These are phyloP conservation scores for Malassezia globosa DNA, from an alignment of 1,284 basidiomycete genomes.

Conservation along the genomic window DNA sequence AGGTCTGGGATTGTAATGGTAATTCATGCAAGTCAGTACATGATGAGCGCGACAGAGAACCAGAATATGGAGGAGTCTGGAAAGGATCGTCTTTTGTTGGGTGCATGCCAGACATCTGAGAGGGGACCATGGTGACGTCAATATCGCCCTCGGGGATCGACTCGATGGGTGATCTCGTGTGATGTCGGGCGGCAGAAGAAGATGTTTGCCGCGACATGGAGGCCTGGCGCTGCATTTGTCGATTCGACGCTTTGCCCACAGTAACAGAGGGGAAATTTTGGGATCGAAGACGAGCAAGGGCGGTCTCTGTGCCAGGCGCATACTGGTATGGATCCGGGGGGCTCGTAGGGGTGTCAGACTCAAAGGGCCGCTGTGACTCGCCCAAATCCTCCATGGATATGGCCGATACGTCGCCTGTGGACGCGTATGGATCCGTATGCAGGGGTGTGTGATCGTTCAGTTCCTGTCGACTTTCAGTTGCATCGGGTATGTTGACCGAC, in stretches of 20 bases:
- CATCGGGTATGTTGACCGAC: background rate
- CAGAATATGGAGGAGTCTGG: background rate
- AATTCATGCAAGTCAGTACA: background rate
- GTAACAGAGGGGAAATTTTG: slow-evolving; percentile 14
- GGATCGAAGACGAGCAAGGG: slow-evolving; percentile 3
- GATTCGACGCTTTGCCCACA: slow-evolving; percentile 10
- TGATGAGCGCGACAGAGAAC: background rate
- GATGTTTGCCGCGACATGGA: background rate
- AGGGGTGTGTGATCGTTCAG: background rate
- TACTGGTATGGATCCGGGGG: too few species aligned
- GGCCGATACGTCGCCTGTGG: background rate
- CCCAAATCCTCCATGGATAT: slow-evolving; percentile 11
- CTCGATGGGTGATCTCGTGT: too few species aligned
- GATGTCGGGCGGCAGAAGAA: background rate
- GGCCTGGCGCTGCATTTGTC: slow-evolving; percentile 1
- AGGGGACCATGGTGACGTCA: background rate
- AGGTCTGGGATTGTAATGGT: background rate
- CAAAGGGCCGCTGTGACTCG: background rate
- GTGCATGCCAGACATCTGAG: background rate
- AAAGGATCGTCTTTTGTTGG: background rate
- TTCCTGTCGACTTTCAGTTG: background rate
- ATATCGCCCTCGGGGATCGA: background rate
- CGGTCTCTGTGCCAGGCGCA: too few species aligned
- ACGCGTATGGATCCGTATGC: background rate
- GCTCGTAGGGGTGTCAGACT: too few species aligned